Evolutionary conservation across 257 asterid species (phyloP), one percentile per base, ranked within the genome.

Genomic region (Nicotiana benthamiana): DNA sequence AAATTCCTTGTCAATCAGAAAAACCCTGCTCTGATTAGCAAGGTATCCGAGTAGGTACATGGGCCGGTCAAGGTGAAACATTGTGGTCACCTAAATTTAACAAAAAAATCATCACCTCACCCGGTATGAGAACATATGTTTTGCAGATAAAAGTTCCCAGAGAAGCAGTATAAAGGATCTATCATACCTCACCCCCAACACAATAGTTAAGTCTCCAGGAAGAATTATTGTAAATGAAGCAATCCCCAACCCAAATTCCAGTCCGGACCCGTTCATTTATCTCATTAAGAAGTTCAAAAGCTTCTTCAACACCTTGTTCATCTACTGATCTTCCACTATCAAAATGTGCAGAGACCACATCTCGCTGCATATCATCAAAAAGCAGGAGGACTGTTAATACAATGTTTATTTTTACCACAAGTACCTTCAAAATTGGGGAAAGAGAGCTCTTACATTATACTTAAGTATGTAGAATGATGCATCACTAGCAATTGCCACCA

Each of bases 211-310:
- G 98, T 81, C 95, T 94, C 99, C 97, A 96, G 65, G 99, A 91
- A 81, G 99, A 88, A 85, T 94, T 96, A 81, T 83, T 96, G 89
- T 96, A 96, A 83, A 96, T 96, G 83, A 96, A 96, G 86, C 99
- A 96, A 85, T 96, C 99, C 81, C 99, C 99, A 78, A 96, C 98
- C 99, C 99, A 96, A 63, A 96, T 72, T 80, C 98, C 99, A 88
- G 99, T 93, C 83, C 98, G 88, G 27, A 92, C 98, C 72, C 99
- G 91, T 89, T 96, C 99, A 89, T 91, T 93, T 67, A 96, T 88
- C 87, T 94, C 98, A 86, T 91, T 90, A 81, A 96, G 94, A 81
- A 90, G 96, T 88, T 93, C 99, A 90, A 96, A 96, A 72, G 99
- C 99, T 85, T 96, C 99, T 85, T 94, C 99, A 75, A 94, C 94